Evolutionary conservation across 1,284 basidiomycete genomes (phyloP), one percentile per base, ranked within the genome.

Genomic region (Athelia psychrophila): DNA sequence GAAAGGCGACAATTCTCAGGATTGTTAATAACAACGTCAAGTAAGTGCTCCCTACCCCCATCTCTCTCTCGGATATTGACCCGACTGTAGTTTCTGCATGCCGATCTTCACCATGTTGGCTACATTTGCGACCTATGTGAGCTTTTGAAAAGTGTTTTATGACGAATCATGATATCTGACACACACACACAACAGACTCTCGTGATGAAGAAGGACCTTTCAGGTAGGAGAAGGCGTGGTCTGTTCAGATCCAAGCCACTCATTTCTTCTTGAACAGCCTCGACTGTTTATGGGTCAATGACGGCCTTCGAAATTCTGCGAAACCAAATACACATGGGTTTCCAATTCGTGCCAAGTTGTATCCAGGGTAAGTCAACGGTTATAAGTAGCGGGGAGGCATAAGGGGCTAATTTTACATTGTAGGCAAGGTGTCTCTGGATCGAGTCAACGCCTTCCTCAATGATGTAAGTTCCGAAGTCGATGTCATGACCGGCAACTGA

Each of bases 31-130:
- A 60, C 24, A 67, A 60, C 49, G 58, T 74, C 58, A 77, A 73
- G 72, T 76, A 44, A 33, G 64, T 60, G 8, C 24, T 48, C 20
- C 20, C 9, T 16, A 42, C 6, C 15, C 22, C 15, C 25, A 33
- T 19, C 18, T 25, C 8, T 53, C 12, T 18, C n/a, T 24, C 16
- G 13, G 2, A 16, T 23, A 8, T 25, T 5, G 44, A 15, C 38
- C 36, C 45, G 44, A 44, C 22, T 30, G 49, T 16, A 87, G 83
- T 64, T 80, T 75, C 55, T 49, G 81, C 36, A 79, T 90, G 33
- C 86, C 89, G 0, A 69, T 86, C 3, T 56, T 83, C 33, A 83
- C 81, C 13, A 91, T 90, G 79, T 62, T 83, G 35, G 74, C 77
- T n/a, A 88, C 88, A 0, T 91, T 83, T 62, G 76, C 78, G 6